Evolutionary conservation across 2,329 filamentous ascomycete genomes (phyloP).

Genomic region (Sclerotinia trifoliorum): DNA sequence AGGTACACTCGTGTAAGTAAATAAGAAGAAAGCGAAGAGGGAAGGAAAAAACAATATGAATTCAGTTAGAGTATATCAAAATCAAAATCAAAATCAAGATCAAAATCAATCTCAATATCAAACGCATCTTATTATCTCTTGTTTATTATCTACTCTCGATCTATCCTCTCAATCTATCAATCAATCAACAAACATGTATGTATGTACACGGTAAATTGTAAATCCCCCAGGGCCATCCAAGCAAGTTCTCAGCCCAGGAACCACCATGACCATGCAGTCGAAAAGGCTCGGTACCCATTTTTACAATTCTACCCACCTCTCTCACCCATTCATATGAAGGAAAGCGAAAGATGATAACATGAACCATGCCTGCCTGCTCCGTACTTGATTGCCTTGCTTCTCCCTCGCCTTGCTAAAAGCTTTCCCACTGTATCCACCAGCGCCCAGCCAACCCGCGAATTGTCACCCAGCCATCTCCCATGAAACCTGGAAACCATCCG

Average conservation of each 20-base stretch:
- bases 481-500: background rate
- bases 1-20: background rate
- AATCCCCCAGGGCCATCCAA: slow-evolving; percentile 1
- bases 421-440: background rate
- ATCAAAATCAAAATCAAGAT: no score
- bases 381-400: background rate
- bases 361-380: background rate
- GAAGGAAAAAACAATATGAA: background rate
- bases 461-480: background rate
- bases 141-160: background rate
- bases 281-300: background rate
- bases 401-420: background rate
- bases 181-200: background rate
- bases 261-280: background rate
- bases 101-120: background rate
- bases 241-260: slow-evolving; percentile 14
- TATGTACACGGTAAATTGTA: no score
- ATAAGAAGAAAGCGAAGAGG: background rate
- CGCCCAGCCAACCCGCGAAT: slow-evolving; percentile 7
- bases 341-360: background rate
- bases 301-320: background rate
- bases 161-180: background rate
- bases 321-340: background rate
- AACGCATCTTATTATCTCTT: slow-evolving; percentile 7
- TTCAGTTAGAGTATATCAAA: background rate